Conservation (phyloP, 73 alveolate species). For the Diophrys appendiculata region DNA sequence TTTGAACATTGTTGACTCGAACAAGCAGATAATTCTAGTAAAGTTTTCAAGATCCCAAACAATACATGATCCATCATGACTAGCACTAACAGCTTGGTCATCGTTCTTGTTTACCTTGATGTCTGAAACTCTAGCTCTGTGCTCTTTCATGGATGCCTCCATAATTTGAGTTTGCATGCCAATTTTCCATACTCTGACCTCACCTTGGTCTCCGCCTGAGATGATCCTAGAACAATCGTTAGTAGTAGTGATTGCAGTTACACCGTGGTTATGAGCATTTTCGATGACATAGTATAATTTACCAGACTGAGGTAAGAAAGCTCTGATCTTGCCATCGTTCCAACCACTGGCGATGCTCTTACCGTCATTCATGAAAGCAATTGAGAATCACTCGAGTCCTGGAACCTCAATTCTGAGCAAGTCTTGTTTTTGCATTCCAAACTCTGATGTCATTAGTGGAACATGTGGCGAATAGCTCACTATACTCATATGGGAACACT, state of each 20-base stretch:
- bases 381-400: slow-evolving; percentile 62
- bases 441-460: slow-evolving; percentile 65
- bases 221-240: slow-evolving; percentile 71
- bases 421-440: slow-evolving; percentile 75
- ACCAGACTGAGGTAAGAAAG: slow-evolving; percentile 79
- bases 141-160: slow-evolving; percentile 66
- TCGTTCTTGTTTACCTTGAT: slow-evolving; percentile 78
- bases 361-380: slow-evolving; percentile 71
- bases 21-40: slow-evolving; percentile 94
- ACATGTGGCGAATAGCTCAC: slow-evolving; percentile 73
- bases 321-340: slow-evolving; percentile 80
- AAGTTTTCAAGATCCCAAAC: slow-evolving; percentile 95
- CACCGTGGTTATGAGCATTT: slow-evolving; percentile 73
- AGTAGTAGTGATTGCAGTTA: slow-evolving; percentile 67
- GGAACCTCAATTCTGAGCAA: slow-evolving; percentile 68
- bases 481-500: slow-evolving; percentile 51
- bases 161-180: slow-evolving; percentile 57
- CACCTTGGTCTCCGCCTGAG: slow-evolving; percentile 80
- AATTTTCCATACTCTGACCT: slow-evolving; percentile 68
- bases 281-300: slow-evolving; percentile 59
- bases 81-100: slow-evolving; percentile 96
- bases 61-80: slow-evolving; percentile 98
- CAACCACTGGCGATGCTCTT: slow-evolving; percentile 71
- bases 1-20: slow-evolving; percentile 98
- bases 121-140: slow-evolving; percentile 94